These are phyloP conservation scores for Dothiorella sarmentorum DNA, from an alignment of 2,329 filamentous ascomycete genomes.

Conservation along the genomic window DNA sequence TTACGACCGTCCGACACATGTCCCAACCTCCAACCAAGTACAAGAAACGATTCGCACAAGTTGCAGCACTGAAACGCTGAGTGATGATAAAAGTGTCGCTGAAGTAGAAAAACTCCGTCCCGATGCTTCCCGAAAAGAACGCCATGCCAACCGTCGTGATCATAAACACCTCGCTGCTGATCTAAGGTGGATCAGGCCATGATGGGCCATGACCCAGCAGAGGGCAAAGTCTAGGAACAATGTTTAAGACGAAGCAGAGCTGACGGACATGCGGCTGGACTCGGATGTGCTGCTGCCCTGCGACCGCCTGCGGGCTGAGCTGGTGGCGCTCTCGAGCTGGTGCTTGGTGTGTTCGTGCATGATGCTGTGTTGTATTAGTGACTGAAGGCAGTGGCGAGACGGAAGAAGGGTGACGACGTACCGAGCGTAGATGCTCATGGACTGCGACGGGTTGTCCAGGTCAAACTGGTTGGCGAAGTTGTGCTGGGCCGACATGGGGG, in stretches of 20 bases:
- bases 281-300: slow-evolving; percentile 22
- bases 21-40: neutral
- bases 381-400: no score
- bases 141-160: neutral
- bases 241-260: slow-evolving; percentile 23
- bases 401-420: slow-evolving; percentile 25
- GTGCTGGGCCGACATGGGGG: slow-evolving; percentile 41
- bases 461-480: slow-evolving; percentile 45
- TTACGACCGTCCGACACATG: neutral
- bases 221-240: no score
- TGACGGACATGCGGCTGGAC: slow-evolving; percentile 26
- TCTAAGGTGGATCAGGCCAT: neutral
- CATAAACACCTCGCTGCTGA: neutral
- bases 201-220: neutral
- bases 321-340: slow-evolving; percentile 45
- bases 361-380: slow-evolving; percentile 30
- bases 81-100: neutral
- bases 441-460: slow-evolving; percentile 34
- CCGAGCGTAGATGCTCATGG: slow-evolving; percentile 46
- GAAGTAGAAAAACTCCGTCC: neutral
- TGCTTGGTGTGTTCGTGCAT: slow-evolving; percentile 52
- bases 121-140: neutral
- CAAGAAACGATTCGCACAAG: no score
- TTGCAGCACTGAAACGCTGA: neutral
- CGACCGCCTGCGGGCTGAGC: slow-evolving; percentile 43